phyloP scores from a whole-genome alignment of 2,329 filamentous ascomycete species.

The Aspergillus terreus region DNA sequence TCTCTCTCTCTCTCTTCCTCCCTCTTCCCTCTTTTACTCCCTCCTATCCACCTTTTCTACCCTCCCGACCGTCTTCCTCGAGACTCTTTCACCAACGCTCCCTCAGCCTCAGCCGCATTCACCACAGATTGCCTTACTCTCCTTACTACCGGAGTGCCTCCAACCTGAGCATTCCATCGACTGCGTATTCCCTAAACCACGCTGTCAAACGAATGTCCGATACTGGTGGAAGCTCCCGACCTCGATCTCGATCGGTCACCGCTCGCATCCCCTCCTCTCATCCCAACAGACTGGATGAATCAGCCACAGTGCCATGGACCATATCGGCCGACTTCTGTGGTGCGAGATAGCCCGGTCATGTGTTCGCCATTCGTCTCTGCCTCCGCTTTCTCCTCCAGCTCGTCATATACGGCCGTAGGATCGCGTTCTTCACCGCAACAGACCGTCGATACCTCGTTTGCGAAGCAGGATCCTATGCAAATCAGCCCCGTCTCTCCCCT shows the following conservation, averaged over 20 bases:
- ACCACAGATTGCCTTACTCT: not conserved
- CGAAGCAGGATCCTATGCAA: conserved; percentile 10
- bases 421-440: conserved; percentile 13
- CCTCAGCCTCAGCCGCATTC: conserved; percentile 1
- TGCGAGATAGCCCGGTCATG: conserved; percentile 27
- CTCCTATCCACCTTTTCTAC: conserved; percentile 13
- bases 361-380: conserved; percentile 19
- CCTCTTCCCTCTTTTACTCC: conserved; percentile 8
- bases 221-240: not conserved
- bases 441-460: conserved; percentile 10
- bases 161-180: not conserved
- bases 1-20: conserved; percentile 10
- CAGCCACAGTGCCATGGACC: conserved; percentile 30
- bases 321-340: conserved; percentile 20
- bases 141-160: not conserved
- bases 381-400: conserved; percentile 16
- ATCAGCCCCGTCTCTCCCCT: conserved; percentile 19
- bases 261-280: conserved; percentile 1
- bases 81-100: not conserved
- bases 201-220: not conserved
- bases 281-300: conserved; percentile 28
- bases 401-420: conserved; percentile 16
- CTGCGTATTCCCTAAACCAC: not conserved
- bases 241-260: conserved; percentile 1
- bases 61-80: conserved; percentile 11